These are phyloP conservation scores for Lecanosticta acicola DNA, from an alignment of 2,329 filamentous ascomycete species.

Conservation along the genomic window DNA sequence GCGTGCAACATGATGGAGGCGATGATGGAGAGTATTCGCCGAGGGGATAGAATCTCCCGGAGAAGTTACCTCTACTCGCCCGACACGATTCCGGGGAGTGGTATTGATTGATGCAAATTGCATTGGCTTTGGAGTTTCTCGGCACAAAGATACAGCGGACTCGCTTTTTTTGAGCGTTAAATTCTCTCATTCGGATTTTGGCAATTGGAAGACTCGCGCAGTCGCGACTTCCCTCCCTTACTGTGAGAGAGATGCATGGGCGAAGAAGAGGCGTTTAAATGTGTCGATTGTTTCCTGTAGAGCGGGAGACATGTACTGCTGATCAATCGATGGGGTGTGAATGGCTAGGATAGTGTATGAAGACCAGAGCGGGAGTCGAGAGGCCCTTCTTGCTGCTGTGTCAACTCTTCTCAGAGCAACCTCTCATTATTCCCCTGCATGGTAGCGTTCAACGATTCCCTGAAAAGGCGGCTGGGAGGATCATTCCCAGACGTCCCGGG, in stretches of 20 bases:
- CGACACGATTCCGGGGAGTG: not conserved
- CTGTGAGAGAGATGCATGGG: not conserved
- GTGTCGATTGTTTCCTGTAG: not conserved
- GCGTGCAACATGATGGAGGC: slow-evolving; percentile 3
- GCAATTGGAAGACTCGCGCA: not conserved
- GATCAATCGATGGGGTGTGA: not conserved
- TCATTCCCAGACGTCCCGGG: no score
- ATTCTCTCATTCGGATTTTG: not conserved
- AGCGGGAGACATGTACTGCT: not conserved
- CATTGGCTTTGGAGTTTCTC: not conserved
- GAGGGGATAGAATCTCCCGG: slow-evolving; percentile 6
- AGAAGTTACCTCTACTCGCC: not conserved
- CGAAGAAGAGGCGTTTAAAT: not conserved
- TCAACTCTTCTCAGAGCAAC: no score
- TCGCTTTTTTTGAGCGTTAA: not conserved
- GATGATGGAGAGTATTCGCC: slow-evolving; percentile 10
- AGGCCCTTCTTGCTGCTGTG: no score
- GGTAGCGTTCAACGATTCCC: no score
- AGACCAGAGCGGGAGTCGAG: slow-evolving; percentile 5
- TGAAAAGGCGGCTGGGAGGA: no score
- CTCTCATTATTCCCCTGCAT: no score
- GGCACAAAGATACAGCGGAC: not conserved
- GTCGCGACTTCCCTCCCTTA: not conserved
- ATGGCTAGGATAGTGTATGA: slow-evolving; percentile 12
- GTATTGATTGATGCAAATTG: not conserved